Percentiles rank a stretch among this genome's conserved stretches.
phyloP scores from a whole-genome alignment of 2,329 filamentous ascomycete species.

The Zasmidium angulare region DNA sequence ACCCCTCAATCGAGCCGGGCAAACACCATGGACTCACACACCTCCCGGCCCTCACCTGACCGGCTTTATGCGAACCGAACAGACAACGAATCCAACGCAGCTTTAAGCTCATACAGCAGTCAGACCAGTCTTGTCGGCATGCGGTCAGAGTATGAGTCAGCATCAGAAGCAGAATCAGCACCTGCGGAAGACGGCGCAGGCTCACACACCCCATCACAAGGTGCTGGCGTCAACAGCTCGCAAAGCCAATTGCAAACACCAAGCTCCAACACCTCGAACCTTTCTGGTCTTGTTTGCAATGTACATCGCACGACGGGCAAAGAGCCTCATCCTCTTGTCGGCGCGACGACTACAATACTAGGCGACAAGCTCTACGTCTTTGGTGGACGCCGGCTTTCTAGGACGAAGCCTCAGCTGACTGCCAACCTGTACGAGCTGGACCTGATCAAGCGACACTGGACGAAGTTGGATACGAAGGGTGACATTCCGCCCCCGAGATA shows the following conservation, averaged over 20 bases:
- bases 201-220: constrained; percentile 32
- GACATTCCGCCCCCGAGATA: constrained; percentile 89
- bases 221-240: constrained; percentile 13
- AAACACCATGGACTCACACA: constrained; percentile 49
- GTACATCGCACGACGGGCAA: constrained; percentile 81
- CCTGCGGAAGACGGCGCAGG: constrained; percentile 28
- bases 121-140: constrained; percentile 46
- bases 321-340: constrained; percentile 87
- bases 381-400: constrained; percentile 82
- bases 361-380: constrained; percentile 98
- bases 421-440: constrained; percentile 93
- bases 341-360: constrained; percentile 90
- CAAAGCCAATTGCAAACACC: constrained; percentile 30
- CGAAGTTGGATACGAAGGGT: constrained; percentile 78
- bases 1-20: constrained; percentile 45
- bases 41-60: constrained; percentile 44
- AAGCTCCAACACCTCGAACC: constrained; percentile 56
- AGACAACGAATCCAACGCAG: constrained; percentile 36
- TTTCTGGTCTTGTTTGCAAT: constrained; percentile 68
- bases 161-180: constrained; percentile 36
- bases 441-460: constrained; percentile 88
- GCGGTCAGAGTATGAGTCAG: constrained; percentile 44
- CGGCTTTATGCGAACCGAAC: constrained; percentile 39
- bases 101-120: constrained; percentile 47
- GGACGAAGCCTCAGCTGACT: constrained; percentile 79